A percentile compares a stretch with the other conserved stretches of the same genome.
Conservation (phyloP, 495 filamentous ascomycete genomes). For the Podospora tetraspora region DNA sequence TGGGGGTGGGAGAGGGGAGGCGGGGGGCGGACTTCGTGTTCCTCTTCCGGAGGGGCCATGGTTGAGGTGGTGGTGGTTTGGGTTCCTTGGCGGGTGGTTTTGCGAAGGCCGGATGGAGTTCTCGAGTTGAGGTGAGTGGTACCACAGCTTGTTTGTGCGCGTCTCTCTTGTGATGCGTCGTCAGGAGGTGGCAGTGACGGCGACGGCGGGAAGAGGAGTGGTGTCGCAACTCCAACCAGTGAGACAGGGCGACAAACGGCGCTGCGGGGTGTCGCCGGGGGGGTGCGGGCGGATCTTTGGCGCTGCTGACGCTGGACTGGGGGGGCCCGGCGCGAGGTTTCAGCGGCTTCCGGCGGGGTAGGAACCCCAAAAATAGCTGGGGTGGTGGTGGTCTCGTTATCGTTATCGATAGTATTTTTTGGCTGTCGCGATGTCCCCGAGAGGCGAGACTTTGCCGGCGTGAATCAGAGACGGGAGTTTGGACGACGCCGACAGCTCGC, state of each 20-base stretch:
- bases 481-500: neutral
- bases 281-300: neutral
- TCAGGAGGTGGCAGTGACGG: conserved; percentile 18
- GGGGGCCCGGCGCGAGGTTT: conserved; percentile 19
- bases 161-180: neutral
- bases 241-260: neutral
- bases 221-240: neutral
- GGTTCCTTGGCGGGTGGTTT: neutral
- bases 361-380: neutral
- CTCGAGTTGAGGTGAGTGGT: neutral
- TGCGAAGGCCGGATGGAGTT: neutral
- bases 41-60: conserved; percentile 43
- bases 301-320: conserved; percentile 1
- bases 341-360: conserved; percentile 28
- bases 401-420: neutral
- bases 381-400: neutral
- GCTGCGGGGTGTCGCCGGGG: conserved; percentile 2
- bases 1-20: neutral
- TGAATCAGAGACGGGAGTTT: neutral
- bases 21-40: conserved; percentile 34
- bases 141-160: neutral
- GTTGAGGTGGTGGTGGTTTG: conserved; percentile 5
- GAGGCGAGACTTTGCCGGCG: neutral
- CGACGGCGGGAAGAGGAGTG: neutral
- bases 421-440: too few relatives aligned